Base-by-base conservation (phyloP, 441 rosid genomes). In the Aleurites moluccanus region DNA sequence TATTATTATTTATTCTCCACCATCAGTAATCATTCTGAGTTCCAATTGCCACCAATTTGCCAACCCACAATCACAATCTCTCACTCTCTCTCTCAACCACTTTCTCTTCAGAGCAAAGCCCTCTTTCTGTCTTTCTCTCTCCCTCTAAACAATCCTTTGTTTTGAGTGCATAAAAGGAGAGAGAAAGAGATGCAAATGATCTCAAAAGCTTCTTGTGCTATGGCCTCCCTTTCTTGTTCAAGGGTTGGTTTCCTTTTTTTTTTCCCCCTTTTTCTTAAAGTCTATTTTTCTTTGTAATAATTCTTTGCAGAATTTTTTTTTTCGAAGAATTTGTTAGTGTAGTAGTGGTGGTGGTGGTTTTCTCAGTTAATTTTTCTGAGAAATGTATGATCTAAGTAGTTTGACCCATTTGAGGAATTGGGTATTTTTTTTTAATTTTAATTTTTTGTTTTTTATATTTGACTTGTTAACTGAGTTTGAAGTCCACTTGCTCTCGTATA, bases 211-310 rank as follows among this genome's bases (percentile, higher is more conserved):
- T 91, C 98, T 69, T 89, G 84, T 69, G 87, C 91, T 55, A 84
- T 89, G 92, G 85, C 98, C 78, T 85, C 91, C 84, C 75, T 91
- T 75, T 84, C 88, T 78, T 80, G 92, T 78, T 79, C 94, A 40
- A 85, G 83, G 92, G 98, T 57, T 57, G 84, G 93, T 98, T 95
- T n/a, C n/a, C n/a, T n/a, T n/a, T n/a, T 75, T 71, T 78, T 75
- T 27, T 47, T 64, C 73, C 20, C 53, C 78, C 16, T 45, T 45
- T 77, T 49, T 16, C 45, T 27, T n/a, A 5, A 35, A 5, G 40
- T 38, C 40, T 35, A 1, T 21, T 7, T 10, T 50, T 53, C 30
- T 10, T 28, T 69, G 3, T 49, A 15, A 16, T 50, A 13, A 28
- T 25, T 10, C 56, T 42, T 9, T 21, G 6, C 20, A 67, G 35